Conservation (phyloP, 169 alveolate genomes). For the Cryptosporidium parvum region DNA sequence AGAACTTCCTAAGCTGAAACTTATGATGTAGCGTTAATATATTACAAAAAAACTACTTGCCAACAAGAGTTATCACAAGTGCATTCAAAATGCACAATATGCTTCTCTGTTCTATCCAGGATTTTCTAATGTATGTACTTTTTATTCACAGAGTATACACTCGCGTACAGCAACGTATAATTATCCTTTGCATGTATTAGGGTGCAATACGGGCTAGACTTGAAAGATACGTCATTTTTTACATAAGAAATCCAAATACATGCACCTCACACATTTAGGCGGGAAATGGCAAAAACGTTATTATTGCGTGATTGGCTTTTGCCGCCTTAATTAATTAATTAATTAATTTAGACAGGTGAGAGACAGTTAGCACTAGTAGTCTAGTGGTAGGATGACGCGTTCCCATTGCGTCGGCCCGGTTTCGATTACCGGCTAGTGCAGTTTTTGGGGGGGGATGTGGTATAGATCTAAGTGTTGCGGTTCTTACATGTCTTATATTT, state of each 20-base stretch:
- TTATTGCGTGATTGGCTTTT: neutral
- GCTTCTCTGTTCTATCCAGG: slow-evolving; percentile 36
- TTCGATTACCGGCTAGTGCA: slow-evolving; percentile 76
- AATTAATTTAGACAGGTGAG: neutral
- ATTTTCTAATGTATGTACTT: slow-evolving; percentile 27
- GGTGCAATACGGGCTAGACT: slow-evolving; percentile 70
- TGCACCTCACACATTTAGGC: slow-evolving; percentile 54
- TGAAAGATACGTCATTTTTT: slow-evolving; percentile 51
- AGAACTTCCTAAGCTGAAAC: slow-evolving; percentile 14
- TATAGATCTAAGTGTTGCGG: neutral
- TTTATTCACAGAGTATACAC: slow-evolving; percentile 24
- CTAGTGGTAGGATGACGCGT: slow-evolving; percentile 76
- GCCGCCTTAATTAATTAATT: slow-evolving; percentile 2
- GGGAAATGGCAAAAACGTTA: neutral
- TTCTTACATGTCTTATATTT: neutral
- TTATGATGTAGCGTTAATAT: slow-evolving; percentile 41
- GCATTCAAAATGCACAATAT: slow-evolving; percentile 73
- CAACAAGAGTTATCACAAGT: slow-evolving; percentile 49
- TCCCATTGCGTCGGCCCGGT: slow-evolving; percentile 77
- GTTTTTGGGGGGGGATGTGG: neutral
- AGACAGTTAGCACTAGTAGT: slow-evolving; percentile 36
- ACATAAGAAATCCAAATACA: slow-evolving; percentile 49
- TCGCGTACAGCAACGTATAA: slow-evolving; percentile 53
- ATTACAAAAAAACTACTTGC: slow-evolving; percentile 31
- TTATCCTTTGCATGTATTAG: slow-evolving; percentile 63